Conservation (phyloP, 345 rosid genomes). For the Syzygium grande region DNA sequence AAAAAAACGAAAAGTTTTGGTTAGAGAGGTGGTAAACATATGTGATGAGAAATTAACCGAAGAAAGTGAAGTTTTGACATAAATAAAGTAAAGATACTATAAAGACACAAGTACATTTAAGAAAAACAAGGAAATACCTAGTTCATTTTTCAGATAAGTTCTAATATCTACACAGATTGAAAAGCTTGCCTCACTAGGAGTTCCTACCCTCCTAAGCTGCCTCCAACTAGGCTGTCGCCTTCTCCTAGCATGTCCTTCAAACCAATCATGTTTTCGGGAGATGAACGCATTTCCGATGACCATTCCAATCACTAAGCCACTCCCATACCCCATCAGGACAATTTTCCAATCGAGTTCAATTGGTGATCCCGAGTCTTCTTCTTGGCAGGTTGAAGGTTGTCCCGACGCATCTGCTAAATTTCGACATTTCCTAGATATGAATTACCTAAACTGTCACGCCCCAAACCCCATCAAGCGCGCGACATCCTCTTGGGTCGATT, state of each 20-base stretch:
- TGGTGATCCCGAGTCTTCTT: too few relatives aligned
- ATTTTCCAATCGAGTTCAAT: too few relatives aligned
- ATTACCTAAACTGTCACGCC: too few relatives aligned
- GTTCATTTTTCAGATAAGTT: too few relatives aligned
- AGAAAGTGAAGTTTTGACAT: background rate
- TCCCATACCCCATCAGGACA: too few relatives aligned
- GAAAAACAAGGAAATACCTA: background rate
- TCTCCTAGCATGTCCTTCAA: background rate
- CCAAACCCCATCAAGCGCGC: too few relatives aligned
- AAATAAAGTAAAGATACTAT: background rate
- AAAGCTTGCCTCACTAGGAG: background rate
- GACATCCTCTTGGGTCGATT: too few relatives aligned
- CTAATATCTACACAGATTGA: accelerated
- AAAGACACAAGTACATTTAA: background rate
- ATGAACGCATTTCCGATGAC: too few relatives aligned
- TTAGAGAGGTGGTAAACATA: background rate
- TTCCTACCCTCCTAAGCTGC: background rate
- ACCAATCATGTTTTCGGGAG: too few relatives aligned
- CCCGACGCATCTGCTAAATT: accelerated
- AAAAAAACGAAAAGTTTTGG: too few relatives aligned
- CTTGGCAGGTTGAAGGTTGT: background rate
- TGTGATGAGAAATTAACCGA: background rate
- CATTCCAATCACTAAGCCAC: too few relatives aligned
- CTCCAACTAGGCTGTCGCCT: background rate
- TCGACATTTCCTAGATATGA: background rate